Evolutionary conservation across 306 rosid species (phyloP), one percentile per base, ranked within the genome.

Genomic region (Acacia melanoxylon): DNA sequence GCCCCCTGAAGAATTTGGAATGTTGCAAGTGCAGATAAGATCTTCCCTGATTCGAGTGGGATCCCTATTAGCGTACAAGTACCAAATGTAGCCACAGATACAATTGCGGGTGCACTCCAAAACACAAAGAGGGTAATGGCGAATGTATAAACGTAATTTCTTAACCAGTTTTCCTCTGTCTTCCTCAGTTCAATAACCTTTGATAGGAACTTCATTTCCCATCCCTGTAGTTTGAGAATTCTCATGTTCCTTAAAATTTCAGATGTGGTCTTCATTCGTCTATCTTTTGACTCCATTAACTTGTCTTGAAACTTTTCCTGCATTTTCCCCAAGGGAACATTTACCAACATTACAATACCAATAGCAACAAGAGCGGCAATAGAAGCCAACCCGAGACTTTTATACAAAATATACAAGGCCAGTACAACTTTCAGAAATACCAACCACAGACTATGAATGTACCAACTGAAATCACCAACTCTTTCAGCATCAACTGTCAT

Each of bases 171-270:
- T 56, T 78, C 54, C 71, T 91, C 93, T 0, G 59, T 56, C 22
- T 75, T 69, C 81, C 95, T 86, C 11, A 86, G 83, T 56, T 81
- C 85, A 7, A 62, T 76, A 74, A 89, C 77, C 73, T 77, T 89
- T 0, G 90, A 81, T 33, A 85, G 68, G 63, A 91, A 91, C 86
- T 86, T 91, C 89, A 86, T 89, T 68, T 91, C 95, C 95, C 95
- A 91, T 75, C 88, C 92, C 75, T 91, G 91, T 24, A 91, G 83
- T 73, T 91, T 89, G 76, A 91, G 90, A 68, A 91, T 88, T 80
- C 85, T 83, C 90, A 91, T 88, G 85, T 85, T 89, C 81, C 89
- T 91, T 29, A 91, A 81, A 63, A 86, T 66, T 89, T 89, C 91
- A 61, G 91, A 86, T 0, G 89, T 89, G 25, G 87, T 76, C 70